Evolutionary conservation across 2,329 filamentous ascomycete genomes (phyloP).

Genomic region (Graphiopsis chlorocephala): DNA sequence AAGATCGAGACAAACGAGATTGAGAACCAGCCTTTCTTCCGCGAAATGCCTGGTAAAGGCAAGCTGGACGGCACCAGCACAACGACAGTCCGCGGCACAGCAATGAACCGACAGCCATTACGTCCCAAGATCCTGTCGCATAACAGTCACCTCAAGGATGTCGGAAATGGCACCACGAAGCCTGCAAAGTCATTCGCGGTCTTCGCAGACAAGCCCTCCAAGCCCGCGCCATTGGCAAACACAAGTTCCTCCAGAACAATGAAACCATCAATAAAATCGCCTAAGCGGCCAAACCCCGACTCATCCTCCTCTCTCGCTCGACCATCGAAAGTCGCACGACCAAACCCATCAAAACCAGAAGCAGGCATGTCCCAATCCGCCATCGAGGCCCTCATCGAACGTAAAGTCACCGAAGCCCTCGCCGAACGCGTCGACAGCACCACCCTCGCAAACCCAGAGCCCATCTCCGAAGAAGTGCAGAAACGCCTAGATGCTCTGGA

Average conservation of each 20-base stretch:
- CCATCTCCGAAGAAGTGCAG: constrained; percentile 73
- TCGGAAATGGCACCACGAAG: constrained; percentile 58
- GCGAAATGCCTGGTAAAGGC: constrained; percentile 31
- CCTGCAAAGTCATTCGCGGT: constrained; percentile 83
- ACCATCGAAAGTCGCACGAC: constrained; percentile 40
- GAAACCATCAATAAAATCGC: constrained; percentile 25
- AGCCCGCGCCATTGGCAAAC: constrained; percentile 39
- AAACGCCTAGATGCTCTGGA: constrained; percentile 80
- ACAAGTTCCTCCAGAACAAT: constrained; percentile 23
- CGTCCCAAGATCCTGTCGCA: constrained; percentile 72
- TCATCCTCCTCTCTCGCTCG: constrained; percentile 42
- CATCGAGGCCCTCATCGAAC: constrained; percentile 89
- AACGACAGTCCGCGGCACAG: constrained; percentile 26
- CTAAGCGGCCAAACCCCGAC: constrained; percentile 35
- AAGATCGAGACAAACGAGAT: constrained; percentile 99
- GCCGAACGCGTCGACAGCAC: constrained; percentile 62
- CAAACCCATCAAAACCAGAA: constrained; percentile 24
- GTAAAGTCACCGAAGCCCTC: constrained; percentile 84
- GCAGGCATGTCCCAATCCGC: constrained; percentile 55
- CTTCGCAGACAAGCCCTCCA: constrained; percentile 68
- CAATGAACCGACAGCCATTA: constrained; percentile 67
- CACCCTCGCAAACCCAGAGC: constrained; percentile 20
- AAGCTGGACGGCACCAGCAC: constrained; percentile 39
- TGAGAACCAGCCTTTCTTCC: constrained; percentile 88
- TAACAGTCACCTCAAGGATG: constrained; percentile 57